phyloP scores from a whole-genome alignment of 208 protist genomes.

The Leishmania lainsoni region DNA sequence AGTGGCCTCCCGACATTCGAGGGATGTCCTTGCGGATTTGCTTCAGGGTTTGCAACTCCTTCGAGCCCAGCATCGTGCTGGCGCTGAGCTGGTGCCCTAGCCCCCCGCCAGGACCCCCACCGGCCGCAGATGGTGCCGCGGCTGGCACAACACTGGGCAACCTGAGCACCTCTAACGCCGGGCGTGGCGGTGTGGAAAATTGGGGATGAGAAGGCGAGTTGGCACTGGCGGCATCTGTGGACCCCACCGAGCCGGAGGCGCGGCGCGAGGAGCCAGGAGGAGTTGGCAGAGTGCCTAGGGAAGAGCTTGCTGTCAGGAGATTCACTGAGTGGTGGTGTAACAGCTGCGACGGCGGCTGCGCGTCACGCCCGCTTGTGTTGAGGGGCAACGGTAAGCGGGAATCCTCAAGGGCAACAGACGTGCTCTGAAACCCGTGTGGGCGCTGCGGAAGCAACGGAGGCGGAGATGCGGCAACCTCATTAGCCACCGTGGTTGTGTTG shows the following conservation, averaged over 20 bases:
- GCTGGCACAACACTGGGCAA: not conserved
- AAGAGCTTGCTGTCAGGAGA: not conserved
- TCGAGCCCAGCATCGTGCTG: slow-evolving; percentile 46
- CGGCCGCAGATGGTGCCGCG: not conserved
- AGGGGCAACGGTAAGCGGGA: slow-evolving; percentile 2
- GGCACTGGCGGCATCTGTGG: not conserved
- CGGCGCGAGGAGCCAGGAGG: not conserved
- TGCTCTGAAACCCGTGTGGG: not conserved
- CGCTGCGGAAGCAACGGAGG: not conserved
- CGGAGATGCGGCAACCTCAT: not conserved
- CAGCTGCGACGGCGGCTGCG: not conserved
- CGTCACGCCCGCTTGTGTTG: not conserved
- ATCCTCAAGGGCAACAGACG: slow-evolving; percentile 9
- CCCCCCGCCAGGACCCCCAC: not conserved
- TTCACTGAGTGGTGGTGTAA: not conserved
- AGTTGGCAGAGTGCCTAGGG: not conserved
- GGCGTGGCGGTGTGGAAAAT: not conserved
- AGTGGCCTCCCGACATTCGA: slow-evolving; percentile 71
- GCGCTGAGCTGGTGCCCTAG: slow-evolving; percentile 25
- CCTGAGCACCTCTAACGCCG: not conserved
- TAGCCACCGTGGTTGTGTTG: not conserved
- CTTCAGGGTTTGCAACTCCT: slow-evolving; percentile 59
- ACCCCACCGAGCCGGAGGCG: not conserved
- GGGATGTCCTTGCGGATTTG: slow-evolving; percentile 93
- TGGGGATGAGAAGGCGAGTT: not conserved